Conservation (phyloP, 176 grass and related monocot species). For the Oryza punctata region DNA sequence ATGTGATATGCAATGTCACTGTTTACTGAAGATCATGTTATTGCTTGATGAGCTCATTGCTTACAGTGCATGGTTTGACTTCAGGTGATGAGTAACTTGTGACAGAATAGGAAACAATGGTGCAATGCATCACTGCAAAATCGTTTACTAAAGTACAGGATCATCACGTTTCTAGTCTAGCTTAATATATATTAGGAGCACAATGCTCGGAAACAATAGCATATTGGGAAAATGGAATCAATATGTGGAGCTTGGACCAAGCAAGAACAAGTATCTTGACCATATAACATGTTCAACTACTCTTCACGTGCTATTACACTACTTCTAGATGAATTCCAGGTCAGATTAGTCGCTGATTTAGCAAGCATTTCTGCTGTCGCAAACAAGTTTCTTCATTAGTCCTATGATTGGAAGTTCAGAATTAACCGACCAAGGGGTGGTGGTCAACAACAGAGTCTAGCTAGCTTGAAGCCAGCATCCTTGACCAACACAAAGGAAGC, state of each 20-base stretch:
- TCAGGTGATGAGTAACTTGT: background rate
- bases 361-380: constrained; percentile 10
- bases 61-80: background rate
- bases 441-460: constrained; percentile 27
- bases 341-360: background rate
- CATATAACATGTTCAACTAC: background rate
- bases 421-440: background rate
- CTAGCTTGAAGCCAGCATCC: background rate
- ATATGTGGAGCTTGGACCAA: background rate
- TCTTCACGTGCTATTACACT: background rate
- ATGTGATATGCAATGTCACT: background rate
- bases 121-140: background rate
- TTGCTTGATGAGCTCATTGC: background rate
- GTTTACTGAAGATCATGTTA: background rate
- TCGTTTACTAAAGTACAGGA: background rate
- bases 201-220: background rate
- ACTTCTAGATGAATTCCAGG: background rate
- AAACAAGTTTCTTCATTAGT: background rate
- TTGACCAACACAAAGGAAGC: constrained; percentile 9
- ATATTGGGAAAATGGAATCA: background rate
- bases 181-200: background rate
- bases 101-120: background rate
- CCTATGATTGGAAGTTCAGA: constrained; percentile 18
- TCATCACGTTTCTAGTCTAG: background rate
- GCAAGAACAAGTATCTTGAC: constrained; percentile 3